Base-by-base conservation (phyloP, 2,329 filamentous ascomycete genomes). In the Neopestalotiopsis sp. region DNA sequence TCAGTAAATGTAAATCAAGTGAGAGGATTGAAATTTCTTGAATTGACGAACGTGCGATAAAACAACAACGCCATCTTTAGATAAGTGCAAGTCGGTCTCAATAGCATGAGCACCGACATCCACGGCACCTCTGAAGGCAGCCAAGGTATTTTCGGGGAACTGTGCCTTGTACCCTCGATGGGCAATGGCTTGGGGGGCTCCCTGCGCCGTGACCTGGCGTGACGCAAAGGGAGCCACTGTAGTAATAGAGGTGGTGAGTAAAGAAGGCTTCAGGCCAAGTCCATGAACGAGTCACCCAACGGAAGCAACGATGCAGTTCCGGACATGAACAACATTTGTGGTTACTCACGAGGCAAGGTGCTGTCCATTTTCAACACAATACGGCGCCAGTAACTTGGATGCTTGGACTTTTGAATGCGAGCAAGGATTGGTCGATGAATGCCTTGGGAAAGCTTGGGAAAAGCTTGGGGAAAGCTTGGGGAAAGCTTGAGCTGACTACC, bases 51-150 rank as follows among this genome's bases (percentile, higher is more conserved):
- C 92, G 83, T 96, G 94, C 61, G 92, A 93, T 56, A 98, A 82
- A 7, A 98, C 93, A 0, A 97, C 92, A 0, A 97, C 90, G 4
- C 91, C 90, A 76, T 98, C 95, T 70, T 87, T 89, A 13, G 93
- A 91, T 45, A 98, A 81, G 78, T 97, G 95, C 10, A 98, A 80
- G 75, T 98, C 95, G 20, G 94, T 97, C 82, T 98, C 95, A 34
- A 98, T 83, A 0, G 92, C 95, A 74, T 97, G 89, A 0, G 93
- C 89, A 20, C 94, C 94, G 20, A 89, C 90, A 30, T 89, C 83
- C 1, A 95, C 86, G 1, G 94, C 95, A 28, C 87, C 91, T 68
- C 83, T 83, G 81, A 97, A 97, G 9, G 92, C 92, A n/a, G 85
- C 87, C 86, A 98, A 90, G 1, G 93, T 92, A 81, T 98, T 98